Percentiles rank a stretch among this genome's conserved stretches.
Conservation (phyloP, 805 yeast genomes). For the Nakazawaea sp. region DNA sequence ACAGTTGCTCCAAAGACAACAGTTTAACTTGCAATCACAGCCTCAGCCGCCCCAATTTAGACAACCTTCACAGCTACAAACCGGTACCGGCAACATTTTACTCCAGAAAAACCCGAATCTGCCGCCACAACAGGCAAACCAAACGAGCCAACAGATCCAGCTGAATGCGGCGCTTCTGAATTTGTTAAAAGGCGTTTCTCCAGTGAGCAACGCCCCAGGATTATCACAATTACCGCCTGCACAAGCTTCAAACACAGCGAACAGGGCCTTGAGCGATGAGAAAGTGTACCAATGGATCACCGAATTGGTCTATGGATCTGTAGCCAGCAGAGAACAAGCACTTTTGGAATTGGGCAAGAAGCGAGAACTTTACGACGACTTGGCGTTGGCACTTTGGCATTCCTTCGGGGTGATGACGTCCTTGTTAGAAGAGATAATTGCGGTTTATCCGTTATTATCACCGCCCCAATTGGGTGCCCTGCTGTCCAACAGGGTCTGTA, state of each 20-base stretch:
- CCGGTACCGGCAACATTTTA: constrained; percentile 7
- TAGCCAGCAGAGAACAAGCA: constrained; percentile 73
- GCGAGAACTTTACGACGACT: constrained; percentile 89
- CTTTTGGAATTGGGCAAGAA: constrained; percentile 87
- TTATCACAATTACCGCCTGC: constrained; percentile 11
- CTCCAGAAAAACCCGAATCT: neutral
- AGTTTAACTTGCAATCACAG: neutral
- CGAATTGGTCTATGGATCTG: constrained; percentile 84
- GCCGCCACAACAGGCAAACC: neutral
- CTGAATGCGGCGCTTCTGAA: constrained; percentile 1
- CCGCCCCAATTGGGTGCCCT: constrained; percentile 83
- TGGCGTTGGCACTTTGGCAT: constrained; percentile 90
- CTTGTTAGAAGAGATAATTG: constrained; percentile 78
- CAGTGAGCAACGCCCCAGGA: neutral
- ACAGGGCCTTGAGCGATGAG: constrained; percentile 60
- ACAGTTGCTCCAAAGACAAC: constrained; percentile 13
- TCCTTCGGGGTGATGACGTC: constrained; percentile 96
- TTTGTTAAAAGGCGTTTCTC: constrained; percentile 2
- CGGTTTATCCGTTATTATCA: constrained; percentile 82
- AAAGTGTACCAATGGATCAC: constrained; percentile 86
- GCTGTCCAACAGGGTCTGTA: constrained; percentile 90
- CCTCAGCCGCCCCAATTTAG: constrained; percentile 3
- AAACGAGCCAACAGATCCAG: constrained; percentile 4
- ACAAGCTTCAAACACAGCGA: constrained; percentile 7
- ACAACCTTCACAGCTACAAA: constrained; percentile 10